phyloP scores from a whole-genome alignment of 345 rosid species.

The Eucalyptus sideroxylon region DNA sequence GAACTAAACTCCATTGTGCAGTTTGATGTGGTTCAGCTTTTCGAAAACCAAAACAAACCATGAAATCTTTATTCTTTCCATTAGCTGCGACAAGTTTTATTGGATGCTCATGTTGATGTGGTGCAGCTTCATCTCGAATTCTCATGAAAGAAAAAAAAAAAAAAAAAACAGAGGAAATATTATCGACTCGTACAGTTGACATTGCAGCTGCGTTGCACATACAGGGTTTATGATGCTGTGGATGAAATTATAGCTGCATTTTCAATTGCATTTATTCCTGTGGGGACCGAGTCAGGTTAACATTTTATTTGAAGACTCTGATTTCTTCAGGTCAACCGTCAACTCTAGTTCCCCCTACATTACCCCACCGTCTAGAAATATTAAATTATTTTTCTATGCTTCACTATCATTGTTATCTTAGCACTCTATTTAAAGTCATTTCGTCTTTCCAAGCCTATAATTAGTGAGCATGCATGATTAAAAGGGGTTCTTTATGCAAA shows the following conservation, averaged over 20 bases:
- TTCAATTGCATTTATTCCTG: slow-evolving; percentile 75
- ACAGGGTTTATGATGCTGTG: slow-evolving; percentile 87
- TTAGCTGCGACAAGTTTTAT: too few species aligned
- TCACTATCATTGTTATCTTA: too few species aligned
- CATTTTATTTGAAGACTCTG: background rate
- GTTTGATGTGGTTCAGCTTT: background rate
- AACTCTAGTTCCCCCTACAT: too few species aligned
- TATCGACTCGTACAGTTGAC: background rate
- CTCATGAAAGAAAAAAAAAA: too few species aligned
- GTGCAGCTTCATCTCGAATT: too few species aligned
- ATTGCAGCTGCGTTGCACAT: slow-evolving; percentile 79
- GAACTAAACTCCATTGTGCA: too few species aligned
- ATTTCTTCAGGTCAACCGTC: background rate
- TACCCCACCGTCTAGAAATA: too few species aligned
- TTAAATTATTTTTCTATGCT: too few species aligned
- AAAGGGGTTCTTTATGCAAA: too few species aligned
- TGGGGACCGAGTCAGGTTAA: slow-evolving; percentile 68
- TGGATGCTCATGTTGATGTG: background rate
- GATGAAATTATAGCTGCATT: slow-evolving; percentile 93
- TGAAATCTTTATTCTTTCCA: background rate
- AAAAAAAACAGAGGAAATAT: background rate
- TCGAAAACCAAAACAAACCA: background rate
- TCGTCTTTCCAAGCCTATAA: too few species aligned
- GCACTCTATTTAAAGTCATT: too few species aligned
- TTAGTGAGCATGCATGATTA: too few species aligned